Base-by-base conservation (phyloP, 192 early-diverging fungal genomes). In the Ambispora gerdemannii region DNA sequence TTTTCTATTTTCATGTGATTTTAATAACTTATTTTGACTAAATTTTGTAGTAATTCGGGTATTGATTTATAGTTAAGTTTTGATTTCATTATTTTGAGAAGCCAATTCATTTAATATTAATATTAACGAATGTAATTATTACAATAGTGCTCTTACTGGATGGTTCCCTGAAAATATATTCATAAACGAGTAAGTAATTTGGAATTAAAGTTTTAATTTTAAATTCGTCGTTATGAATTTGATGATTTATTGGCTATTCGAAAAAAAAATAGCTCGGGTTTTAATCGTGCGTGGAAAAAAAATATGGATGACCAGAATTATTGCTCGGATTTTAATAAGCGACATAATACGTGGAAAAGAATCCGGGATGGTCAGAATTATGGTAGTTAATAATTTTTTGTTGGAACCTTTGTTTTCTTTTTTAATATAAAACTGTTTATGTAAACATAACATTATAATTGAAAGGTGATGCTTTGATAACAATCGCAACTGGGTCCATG, bases 161-260 rank as follows among this genome's bases (percentile, higher is more conserved):
- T 97, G 95, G 95, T 90, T 95, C 32, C 95, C 95, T 2, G 95
- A 97, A 71, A 86, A 94, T 50, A 80, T 97, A 11, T 95, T 95
- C 80, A 84, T 95, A 53, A 80, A 90, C 32, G 92, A 92, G 80
- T 79, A 77, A 75, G 59, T 63, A 47, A 52, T 28, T 11, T 11
- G 2, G n/a, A n/a, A n/a, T n/a, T n/a, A n/a, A n/a, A n/a, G n/a
- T 15, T 22, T 34, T 31, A 38, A 55, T 22, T 43, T 28, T 58
- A 17, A 63, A 31, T 59, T 8, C 31, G 6, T 20, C 20, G 3
- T 43, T 52, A 27, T 50, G 36, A 49, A 33, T 65, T 63, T 72
- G 47, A 24, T 79, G 64, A 35, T 27, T 36, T 34, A 61, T 30
- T 68, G 19, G 38, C 28, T 30, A 36, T 27, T 25, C 72, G 78